A percentile compares a stretch with the other conserved stretches of the same genome.
Evolutionary conservation across 352 stramenopile genomes (phyloP).

Genomic region (Pilasporangium apinafurcum): DNA sequence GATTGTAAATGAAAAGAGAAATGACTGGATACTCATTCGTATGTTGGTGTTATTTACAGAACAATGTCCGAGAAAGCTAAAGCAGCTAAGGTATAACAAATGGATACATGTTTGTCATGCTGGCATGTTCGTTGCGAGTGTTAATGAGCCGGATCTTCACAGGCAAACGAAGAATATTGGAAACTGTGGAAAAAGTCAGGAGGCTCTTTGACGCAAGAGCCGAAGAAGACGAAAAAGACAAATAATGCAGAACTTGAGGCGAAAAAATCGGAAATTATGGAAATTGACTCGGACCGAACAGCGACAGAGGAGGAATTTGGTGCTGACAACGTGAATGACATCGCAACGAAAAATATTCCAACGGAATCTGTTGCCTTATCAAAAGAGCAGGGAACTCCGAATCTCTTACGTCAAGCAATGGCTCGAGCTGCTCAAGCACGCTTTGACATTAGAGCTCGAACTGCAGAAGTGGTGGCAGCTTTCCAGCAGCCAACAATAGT

Average conservation of each 20-base stretch:
- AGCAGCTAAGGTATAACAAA: conserved; percentile 50
- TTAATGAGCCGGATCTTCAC: too few relatives aligned
- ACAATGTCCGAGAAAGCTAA: conserved; percentile 72
- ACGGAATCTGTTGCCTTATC: neutral
- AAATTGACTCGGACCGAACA: too few relatives aligned
- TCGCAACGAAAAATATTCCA: neutral
- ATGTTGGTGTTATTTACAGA: conserved; percentile 15
- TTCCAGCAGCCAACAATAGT: conserved; percentile 11
- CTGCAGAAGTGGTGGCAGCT: conserved; percentile 30
- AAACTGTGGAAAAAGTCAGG: conserved; percentile 52
- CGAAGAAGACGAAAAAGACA: neutral
- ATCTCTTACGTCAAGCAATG: conserved; percentile 32
- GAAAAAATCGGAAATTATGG: conserved; percentile 8
- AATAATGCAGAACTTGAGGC: conserved; percentile 7
- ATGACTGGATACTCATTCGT: too few relatives aligned
- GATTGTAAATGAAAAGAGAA: too few relatives aligned
- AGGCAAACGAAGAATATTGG: conserved; percentile 71
- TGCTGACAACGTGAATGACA: conserved; percentile 1
- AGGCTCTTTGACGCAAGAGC: conserved; percentile 2
- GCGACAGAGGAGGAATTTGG: too few relatives aligned
- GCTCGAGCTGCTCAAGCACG: conserved; percentile 51
- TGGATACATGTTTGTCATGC: neutral
- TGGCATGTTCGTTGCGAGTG: neutral
- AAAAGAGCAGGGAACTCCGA: conserved; percentile 7
- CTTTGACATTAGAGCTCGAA: conserved; percentile 33